Percentiles rank a stretch among this genome's conserved stretches.
Evolutionary conservation across 768 basidiomycete genomes (phyloP).

Genomic region (Amanita polypyramis): DNA sequence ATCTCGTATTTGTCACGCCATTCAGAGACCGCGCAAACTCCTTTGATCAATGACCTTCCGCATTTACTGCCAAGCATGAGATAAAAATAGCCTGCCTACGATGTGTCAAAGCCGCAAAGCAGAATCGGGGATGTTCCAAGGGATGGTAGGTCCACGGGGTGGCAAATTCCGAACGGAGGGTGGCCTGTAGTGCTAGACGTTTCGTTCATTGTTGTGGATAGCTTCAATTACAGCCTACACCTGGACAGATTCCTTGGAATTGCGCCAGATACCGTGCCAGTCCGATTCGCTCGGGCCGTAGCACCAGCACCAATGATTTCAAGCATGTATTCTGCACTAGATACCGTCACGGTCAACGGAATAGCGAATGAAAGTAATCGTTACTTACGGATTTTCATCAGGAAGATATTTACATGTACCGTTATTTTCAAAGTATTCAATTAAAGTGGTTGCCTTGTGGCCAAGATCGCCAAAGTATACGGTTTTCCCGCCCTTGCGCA

Average conservation of each 20-base stretch:
- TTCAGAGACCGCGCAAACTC: too few species aligned
- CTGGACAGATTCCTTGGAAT: conserved; percentile 32
- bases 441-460: conserved; percentile 43
- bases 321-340: conserved; percentile 55
- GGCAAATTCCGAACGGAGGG: conserved; percentile 36
- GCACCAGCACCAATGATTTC: conserved; percentile 70
- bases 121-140: conserved; percentile 52
- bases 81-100: conserved; percentile 49
- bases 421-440: conserved; percentile 68
- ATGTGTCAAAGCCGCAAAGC: conserved; percentile 42
- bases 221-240: conserved; percentile 28
- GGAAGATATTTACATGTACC: conserved; percentile 51
- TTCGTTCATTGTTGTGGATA: conserved; percentile 40
- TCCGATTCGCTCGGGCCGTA: conserved; percentile 41
- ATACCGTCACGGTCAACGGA: not conserved
- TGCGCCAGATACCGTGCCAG: conserved; percentile 51
- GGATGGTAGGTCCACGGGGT: conserved; percentile 44
- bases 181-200: conserved; percentile 24
- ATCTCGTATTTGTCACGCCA: too few species aligned
- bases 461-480: conserved; percentile 74
- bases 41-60: too few species aligned
- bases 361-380: conserved; percentile 39
- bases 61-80: conserved; percentile 43
- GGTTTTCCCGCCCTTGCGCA: conserved; percentile 68
- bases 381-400: conserved; percentile 62